Conservation (phyloP, 2,329 filamentous ascomycete species). For the Xylaria hypoxylon region DNA sequence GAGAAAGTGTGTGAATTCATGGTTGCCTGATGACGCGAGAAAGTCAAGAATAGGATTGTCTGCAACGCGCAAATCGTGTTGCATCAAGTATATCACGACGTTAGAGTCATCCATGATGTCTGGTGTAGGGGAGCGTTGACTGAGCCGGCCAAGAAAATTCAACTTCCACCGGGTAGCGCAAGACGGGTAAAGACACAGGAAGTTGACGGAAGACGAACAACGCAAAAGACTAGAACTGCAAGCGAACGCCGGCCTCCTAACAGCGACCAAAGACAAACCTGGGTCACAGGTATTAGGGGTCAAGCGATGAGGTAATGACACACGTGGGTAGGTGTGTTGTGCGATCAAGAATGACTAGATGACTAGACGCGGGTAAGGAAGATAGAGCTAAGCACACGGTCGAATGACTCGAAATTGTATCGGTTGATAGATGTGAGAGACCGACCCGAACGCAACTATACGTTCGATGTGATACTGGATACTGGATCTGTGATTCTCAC, state of each 20-base stretch:
- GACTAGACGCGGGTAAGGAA: not conserved
- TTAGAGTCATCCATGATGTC: slow-evolving; percentile 54
- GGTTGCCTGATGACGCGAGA: slow-evolving; percentile 60
- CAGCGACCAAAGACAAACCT: not conserved
- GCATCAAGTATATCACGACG: slow-evolving; percentile 76
- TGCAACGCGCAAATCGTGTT: slow-evolving; percentile 76
- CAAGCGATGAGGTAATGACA: not conserved
- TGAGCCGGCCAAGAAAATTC: slow-evolving; percentile 12
- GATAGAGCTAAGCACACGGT: not conserved
- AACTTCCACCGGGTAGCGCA: slow-evolving; percentile 23
- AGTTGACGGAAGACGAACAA: not conserved
- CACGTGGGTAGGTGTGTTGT: not conserved
- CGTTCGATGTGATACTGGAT: not conserved
- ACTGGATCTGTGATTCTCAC: slow-evolving; percentile 13
- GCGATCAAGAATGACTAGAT: not conserved
- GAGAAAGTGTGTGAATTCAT: slow-evolving; percentile 74
- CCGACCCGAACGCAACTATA: not conserved
- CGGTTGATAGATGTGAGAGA: not conserved
- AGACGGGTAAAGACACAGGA: not conserved
- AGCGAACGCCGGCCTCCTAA: not conserved
- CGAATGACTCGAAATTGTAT: not conserved
- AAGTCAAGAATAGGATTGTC: slow-evolving; percentile 80
- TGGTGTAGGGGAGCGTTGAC: not conserved
- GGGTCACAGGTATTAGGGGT: not conserved
- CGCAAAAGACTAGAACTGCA: not conserved